Conservation (phyloP, 768 basidiomycete genomes). For the Termitomyces sp. region DNA sequence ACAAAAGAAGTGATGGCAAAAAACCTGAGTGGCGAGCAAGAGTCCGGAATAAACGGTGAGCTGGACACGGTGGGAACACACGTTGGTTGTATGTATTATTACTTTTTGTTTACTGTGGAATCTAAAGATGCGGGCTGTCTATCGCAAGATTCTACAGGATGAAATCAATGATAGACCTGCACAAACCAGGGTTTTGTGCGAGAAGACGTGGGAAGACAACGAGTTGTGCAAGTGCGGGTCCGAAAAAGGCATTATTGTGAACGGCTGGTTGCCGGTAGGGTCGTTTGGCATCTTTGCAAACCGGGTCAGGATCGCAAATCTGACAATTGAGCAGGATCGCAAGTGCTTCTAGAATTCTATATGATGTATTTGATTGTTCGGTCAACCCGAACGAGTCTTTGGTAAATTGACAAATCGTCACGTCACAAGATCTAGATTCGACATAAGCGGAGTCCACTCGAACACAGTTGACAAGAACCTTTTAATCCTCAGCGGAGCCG, state of each 20-base stretch:
- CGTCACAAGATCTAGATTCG: conserved; percentile 30
- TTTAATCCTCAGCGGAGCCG: conserved; percentile 20
- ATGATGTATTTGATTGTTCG: conserved; percentile 25
- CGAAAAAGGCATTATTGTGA: conserved; percentile 5
- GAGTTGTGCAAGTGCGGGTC: not conserved
- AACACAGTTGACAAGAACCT: conserved; percentile 13
- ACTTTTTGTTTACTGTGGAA: not conserved
- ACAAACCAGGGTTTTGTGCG: not conserved
- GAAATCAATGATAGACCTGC: not conserved
- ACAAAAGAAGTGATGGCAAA: not conserved
- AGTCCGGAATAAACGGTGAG: not conserved
- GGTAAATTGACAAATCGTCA: conserved; percentile 21
- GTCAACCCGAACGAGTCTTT: conserved; percentile 7
- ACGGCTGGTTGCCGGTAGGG: conserved; percentile 1
- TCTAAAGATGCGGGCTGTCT: not conserved
- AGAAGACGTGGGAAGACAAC: not conserved
- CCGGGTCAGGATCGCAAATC: conserved; percentile 14
- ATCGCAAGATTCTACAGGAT: not conserved
- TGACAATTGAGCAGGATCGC: conserved; percentile 14
- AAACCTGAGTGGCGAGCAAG: not conserved
- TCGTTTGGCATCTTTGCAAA: conserved; percentile 6
- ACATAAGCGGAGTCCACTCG: conserved; percentile 16
- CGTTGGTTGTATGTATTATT: not conserved
- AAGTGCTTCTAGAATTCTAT: conserved; percentile 24
- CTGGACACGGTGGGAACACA: not conserved